These are phyloP conservation scores for Metschnikowia henanensis DNA, from an alignment of 805 yeast genomes.

Conservation along the genomic window DNA sequence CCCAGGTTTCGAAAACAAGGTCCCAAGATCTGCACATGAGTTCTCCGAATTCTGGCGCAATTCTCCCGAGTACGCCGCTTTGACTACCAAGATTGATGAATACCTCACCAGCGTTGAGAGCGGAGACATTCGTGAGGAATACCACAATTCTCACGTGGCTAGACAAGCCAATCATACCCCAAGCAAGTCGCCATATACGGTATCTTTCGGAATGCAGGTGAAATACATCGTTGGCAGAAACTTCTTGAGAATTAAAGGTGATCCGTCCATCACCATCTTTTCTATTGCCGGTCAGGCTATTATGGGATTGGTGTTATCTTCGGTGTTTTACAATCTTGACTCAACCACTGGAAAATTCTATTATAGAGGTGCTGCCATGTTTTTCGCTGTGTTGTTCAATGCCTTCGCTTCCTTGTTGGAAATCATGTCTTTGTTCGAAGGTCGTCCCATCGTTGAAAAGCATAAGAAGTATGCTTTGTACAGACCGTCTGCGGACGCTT, in stretches of 20 bases:
- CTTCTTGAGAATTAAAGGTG: conserved; percentile 53
- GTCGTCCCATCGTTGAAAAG: conserved; percentile 65
- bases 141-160: conserved; percentile 28
- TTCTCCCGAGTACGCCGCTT: conserved; percentile 48
- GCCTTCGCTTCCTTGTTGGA: conserved; percentile 63
- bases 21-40: conserved; percentile 57
- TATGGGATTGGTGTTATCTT: conserved; percentile 60
- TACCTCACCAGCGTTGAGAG: conserved; percentile 29
- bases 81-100: conserved; percentile 43
- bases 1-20: conserved; percentile 49
- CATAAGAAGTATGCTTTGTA: conserved; percentile 73
- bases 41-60: conserved; percentile 58
- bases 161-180: conserved; percentile 42
- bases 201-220: conserved; percentile 29
- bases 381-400: conserved; percentile 59
- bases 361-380: conserved; percentile 62
- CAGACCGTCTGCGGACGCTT: conserved; percentile 72
- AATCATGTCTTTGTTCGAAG: conserved; percentile 55
- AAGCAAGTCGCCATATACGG: conserved; percentile 36
- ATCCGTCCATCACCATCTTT: conserved; percentile 53
- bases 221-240: conserved; percentile 54
- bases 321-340: conserved; percentile 54
- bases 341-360: conserved; percentile 54
- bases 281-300: conserved; percentile 51
- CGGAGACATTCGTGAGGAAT: conserved; percentile 12